phyloP scores from a whole-genome alignment of 1,284 basidiomycete genomes.

The Pseudozyma sp. region DNA sequence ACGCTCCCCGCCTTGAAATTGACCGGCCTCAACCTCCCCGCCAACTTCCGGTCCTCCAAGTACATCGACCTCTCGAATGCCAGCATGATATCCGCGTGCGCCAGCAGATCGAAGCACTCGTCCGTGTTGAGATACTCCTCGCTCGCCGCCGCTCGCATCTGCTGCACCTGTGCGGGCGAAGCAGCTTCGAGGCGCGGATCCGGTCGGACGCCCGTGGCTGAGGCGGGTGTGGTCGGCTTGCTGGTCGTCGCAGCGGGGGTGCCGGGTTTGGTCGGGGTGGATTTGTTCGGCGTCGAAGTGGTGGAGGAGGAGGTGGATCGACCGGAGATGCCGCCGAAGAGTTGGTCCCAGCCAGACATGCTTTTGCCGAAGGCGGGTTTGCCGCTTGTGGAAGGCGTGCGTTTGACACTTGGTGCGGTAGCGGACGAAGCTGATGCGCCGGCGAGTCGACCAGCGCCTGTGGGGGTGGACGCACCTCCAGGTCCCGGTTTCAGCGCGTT shows the following conservation, averaged over 20 bases:
- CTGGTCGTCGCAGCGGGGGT: background rate
- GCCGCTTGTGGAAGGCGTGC: conserved; percentile 9
- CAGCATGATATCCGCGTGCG: conserved; percentile 52
- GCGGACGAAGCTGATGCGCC: conserved; percentile 1
- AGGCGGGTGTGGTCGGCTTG: conserved; percentile 16
- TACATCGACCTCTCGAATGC: conserved; percentile 41
- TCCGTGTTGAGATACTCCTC: conserved; percentile 29
- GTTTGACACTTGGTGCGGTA: conserved; percentile 9
- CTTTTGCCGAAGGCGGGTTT: conserved; percentile 47
- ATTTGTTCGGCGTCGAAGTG: conserved; percentile 10
- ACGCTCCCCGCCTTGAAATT: conserved; percentile 23
- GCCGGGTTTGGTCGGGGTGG: conserved; percentile 13
- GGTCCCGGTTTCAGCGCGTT: conserved; percentile 3
- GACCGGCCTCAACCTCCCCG: conserved; percentile 16
- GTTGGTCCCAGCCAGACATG: conserved; percentile 51
- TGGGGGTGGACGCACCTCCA: conserved; percentile 21
- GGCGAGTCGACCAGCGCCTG: conserved; percentile 8
- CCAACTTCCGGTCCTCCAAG: conserved; percentile 24
- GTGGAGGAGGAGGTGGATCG: conserved; percentile 20
- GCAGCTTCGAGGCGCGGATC: conserved; percentile 31
- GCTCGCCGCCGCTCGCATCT: conserved; percentile 8
- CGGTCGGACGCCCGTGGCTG: conserved; percentile 32
- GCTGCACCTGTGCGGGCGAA: conserved; percentile 12
- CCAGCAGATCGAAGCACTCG: conserved; percentile 51
- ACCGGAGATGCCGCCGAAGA: conserved; percentile 40